Evolutionary conservation across 2,329 filamentous ascomycete genomes (phyloP).

Genomic region (Venturia asperata): DNA sequence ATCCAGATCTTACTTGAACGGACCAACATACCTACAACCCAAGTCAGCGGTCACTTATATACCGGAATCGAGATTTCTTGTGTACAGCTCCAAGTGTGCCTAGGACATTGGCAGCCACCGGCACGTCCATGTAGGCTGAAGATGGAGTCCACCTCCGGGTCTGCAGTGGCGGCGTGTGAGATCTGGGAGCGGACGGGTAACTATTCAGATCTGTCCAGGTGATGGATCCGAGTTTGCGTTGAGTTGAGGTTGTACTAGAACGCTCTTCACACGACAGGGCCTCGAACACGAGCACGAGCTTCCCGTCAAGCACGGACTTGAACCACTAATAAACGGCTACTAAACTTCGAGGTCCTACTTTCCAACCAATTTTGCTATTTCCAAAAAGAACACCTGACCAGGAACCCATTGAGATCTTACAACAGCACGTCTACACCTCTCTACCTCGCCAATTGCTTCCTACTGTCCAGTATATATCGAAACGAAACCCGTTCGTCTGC

Average conservation of each 20-base stretch:
- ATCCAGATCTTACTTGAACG: conserved; percentile 44
- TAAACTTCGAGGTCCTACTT: too few species aligned
- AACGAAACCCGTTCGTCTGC: neutral
- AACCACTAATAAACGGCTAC: too few species aligned
- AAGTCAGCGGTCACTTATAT: neutral
- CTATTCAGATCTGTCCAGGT: neutral
- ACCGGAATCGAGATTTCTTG: neutral
- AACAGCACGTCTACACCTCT: neutral
- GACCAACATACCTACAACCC: conserved; percentile 53
- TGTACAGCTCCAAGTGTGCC: conserved; percentile 53
- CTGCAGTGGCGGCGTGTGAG: neutral
- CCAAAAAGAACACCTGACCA: neutral
- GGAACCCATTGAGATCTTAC: neutral
- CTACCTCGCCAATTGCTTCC: neutral
- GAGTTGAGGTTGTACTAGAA: neutral
- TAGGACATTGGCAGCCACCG: conserved; percentile 50
- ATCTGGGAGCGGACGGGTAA: neutral
- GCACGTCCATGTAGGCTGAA: conserved; percentile 44
- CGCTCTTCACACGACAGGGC: neutral
- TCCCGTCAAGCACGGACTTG: neutral
- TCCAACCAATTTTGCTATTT: neutral
- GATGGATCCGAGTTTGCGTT: neutral
- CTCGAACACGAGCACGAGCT: neutral
- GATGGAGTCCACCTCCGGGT: neutral
- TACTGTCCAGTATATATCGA: neutral